Percentiles rank a stretch among this genome's conserved stretches.
Evolutionary conservation across 768 basidiomycete genomes (phyloP).

Genomic region (Pleurotus ostreatus): DNA sequence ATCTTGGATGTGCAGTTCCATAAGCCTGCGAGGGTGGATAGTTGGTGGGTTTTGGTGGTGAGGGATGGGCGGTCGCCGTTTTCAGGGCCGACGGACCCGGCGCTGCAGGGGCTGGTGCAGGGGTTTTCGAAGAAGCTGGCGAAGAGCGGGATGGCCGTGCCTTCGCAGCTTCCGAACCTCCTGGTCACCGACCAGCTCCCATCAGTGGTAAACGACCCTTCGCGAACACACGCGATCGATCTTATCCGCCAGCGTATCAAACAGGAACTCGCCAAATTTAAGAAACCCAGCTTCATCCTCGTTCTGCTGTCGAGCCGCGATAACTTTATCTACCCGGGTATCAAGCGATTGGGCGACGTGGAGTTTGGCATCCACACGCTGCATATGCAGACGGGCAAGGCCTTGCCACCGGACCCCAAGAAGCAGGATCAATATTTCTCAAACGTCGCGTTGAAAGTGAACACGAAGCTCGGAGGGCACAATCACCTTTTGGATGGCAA

Average conservation of each 20-base stretch:
- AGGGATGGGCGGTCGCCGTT: conserved; percentile 42
- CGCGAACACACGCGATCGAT: conserved; percentile 32
- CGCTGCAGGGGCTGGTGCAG: conserved; percentile 38
- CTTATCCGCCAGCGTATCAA: conserved; percentile 39
- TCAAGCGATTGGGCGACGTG: conserved; percentile 75
- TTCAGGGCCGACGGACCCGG: conserved; percentile 35
- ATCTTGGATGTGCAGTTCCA: conserved; percentile 71
- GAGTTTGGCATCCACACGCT: conserved; percentile 71
- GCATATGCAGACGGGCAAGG: conserved; percentile 67
- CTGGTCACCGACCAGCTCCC: conserved; percentile 29
- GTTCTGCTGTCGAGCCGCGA: conserved; percentile 67
- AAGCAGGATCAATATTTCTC: conserved; percentile 81
- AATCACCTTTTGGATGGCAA: conserved; percentile 53
- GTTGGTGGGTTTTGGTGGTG: conserved; percentile 69
- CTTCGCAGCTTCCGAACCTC: conserved; percentile 29
- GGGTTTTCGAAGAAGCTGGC: conserved; percentile 54
- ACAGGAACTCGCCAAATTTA: conserved; percentile 18
- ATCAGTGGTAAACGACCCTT: conserved; percentile 25
- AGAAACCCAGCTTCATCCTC: conserved; percentile 60
- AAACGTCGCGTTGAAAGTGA: conserved; percentile 78
- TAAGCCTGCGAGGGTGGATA: conserved; percentile 40
- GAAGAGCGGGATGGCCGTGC: conserved; percentile 54
- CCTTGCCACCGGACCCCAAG: conserved; percentile 37
- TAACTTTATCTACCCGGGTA: conserved; percentile 75
- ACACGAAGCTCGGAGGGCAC: conserved; percentile 77